Base-by-base conservation (phyloP, 495 filamentous ascomycete genomes). In the Aspergillus avenaceus region DNA sequence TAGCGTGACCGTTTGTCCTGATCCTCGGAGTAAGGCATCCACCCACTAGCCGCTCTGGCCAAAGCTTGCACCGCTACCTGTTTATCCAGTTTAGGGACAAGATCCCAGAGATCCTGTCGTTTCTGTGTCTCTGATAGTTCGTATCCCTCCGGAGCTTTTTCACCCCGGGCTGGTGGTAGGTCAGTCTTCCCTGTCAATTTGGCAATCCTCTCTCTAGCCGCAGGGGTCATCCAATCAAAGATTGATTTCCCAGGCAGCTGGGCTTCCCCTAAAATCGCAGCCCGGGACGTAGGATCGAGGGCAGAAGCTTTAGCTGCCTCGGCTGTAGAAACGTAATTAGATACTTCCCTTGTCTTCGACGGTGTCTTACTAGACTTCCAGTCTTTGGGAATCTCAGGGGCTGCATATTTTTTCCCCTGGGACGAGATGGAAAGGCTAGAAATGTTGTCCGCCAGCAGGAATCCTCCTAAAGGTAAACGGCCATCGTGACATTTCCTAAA, bases 211-310 rank as follows among this genome's bases (percentile, higher is more conserved):
- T 89, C 85, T 54, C 93, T 83, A 7, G 88, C 84, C 31, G 87
- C 81, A 1, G 91, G 79, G 0, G 89, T 86, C 67, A 98, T 81
- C 72, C 86, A 97, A 65, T 97, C 91, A 63, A 97, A 98, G 27
- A 98, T 84, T 1, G 93, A 97, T 66, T 97, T 96, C 8, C 89
- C 87, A 4, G 91, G 91, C 1, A 98, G 72, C 34, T 84, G 81
- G 23, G 80, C 73, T 65, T 97, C 92, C 16, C 91, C 91, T 0
- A 98, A 74, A 9, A 96, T 72, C 13, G 85, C 82, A 9, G 91
- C 93, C 55, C 93, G 81, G 24, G 89, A 73, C 53, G 78, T 86
- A 4, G 92, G 87, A 64, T 95, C 81, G 8, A 97, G 79, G 7
- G 76, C 82, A 0, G 88, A 91, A 8, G 84, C 71, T 63, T 84